These are phyloP conservation scores for Thuidium tamariscinum DNA, from an alignment of 225 moss, liverwort and hornwort species.

Conservation along the genomic window DNA sequence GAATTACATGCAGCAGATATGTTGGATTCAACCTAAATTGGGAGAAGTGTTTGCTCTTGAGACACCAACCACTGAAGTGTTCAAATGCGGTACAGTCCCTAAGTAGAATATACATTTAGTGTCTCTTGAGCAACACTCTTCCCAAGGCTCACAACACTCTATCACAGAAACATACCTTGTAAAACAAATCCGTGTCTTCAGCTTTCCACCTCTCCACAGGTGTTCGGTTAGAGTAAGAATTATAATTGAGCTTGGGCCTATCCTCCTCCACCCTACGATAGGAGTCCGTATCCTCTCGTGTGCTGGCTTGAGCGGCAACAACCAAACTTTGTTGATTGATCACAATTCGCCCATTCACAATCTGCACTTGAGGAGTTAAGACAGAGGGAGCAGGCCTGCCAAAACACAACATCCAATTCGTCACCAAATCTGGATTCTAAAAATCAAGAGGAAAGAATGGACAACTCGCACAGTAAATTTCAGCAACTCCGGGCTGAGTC, in stretches of 20 bases:
- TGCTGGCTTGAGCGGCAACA: conserved; percentile 72
- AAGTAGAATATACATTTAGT: neutral
- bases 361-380: conserved; percentile 72
- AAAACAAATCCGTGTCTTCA: conserved; percentile 85
- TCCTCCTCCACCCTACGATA: conserved; percentile 91
- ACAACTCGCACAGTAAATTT: neutral
- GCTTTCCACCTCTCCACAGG: conserved; percentile 74
- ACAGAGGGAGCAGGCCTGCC: conserved; percentile 32
- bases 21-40: neutral
- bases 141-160: neutral
- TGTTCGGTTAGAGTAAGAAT: conserved; percentile 60
- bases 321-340: conserved; percentile 74
- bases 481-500: neutral
- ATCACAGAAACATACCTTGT: conserved; percentile 22
- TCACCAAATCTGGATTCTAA: neutral
- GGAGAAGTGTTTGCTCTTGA: too few species aligned
- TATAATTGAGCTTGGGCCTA: conserved; percentile 76
- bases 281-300: conserved; percentile 46
- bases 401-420: neutral
- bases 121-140: neutral
- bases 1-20: neutral
- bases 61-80: neutral
- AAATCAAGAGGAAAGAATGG: neutral
- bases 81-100: neutral
- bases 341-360: conserved; percentile 76